Evolutionary conservation across 139 green algal species (phyloP), one percentile per base, ranked within the genome.

Genomic region (Auxenochlorella protothecoides): DNA sequence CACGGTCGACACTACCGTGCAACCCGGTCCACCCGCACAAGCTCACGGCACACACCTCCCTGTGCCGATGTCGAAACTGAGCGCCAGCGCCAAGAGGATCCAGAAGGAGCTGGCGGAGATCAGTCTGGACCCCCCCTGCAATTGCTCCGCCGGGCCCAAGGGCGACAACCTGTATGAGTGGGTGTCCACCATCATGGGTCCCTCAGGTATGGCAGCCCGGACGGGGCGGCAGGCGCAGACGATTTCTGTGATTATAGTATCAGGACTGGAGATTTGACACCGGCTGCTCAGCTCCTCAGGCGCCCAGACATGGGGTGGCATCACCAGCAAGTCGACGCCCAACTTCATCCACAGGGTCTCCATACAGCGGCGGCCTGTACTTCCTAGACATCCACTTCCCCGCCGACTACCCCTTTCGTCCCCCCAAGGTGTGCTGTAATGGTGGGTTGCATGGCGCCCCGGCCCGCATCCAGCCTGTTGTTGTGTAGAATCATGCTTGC

Each of bases 81-180:
- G 65, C 69, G 72, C 72, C 57, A 74, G 65, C 16, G 76, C 83
- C n/a, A 88, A 87, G 73, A 82, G 90, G 6, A 96, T 96, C 14
- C 90, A 96, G 63, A 96, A 96, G 78, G 93, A 98, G 83, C 79
- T 98, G 9, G 91, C 91, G 6, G 94, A 98, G 66, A 97, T 98
- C 54, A 88, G 76, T 68, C 75, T 97, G 3, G 93, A 98, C 76
- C 94, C 93, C 60, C 92, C 92, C 14, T 85, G 80, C 72, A 95
- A 96, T 69, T 97, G 92, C 80, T 94, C 87, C 10, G 94, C 94
- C 16, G 94, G 94, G 0, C 94, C 94, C 2, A 98, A 98, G 65
- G 92, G 90, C n/a, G 94, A 98, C 82, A 97, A 97, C 82, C 90
- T 98, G 12, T 98, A 95, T 65, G 91, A 98, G 70, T 98, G 93